Base-by-base conservation (phyloP, 352 stramenopile genomes). In the Phytophthora tentaculata region DNA sequence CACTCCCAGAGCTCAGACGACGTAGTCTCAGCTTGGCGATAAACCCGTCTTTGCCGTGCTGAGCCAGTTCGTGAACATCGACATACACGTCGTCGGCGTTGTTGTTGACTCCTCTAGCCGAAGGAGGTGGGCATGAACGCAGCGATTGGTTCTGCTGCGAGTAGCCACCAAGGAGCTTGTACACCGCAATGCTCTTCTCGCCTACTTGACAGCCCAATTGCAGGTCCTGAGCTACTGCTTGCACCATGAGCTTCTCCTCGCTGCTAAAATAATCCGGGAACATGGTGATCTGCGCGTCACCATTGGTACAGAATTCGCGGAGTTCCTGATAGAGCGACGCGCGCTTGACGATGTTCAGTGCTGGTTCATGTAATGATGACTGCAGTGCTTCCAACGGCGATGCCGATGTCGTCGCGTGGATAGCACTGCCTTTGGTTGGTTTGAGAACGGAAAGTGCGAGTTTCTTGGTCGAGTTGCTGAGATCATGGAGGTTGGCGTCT, bases 1-100 rank as follows among this genome's bases (percentile, higher is more conserved):
- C 86, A 56, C 74, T 73, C 16, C 81, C 74, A 2, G 84, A 92
- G 39, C 79, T 86, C 23, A 94, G 43, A 5, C 83, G 84, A 5
- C 69, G 78, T 4, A 91, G 73, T 22, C 81, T 71, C n/a, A 93
- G 54, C 6, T 80, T 69, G 2, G 81, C 77, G 45, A 91, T 84
- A 56, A 92, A 94, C 0, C 81, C 79, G n/a, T 92, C 86, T 44
- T 92, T 87, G 54, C 86, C 81, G 29, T 94, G 81, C 19, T 85
- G 75, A n/a, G 79, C 84, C 10, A 94, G 69, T 22, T 86, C 78
- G 22, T 83, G 71, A 13, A 94, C 76, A 52, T 93, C 75, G 8
- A 94, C 86, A 43, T 81, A 94, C 29, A 94, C 78, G 19, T 93
- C 84, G 29, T 92, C 81, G 14, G 43, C 41, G 24, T 49, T 57